A percentile compares a stretch with the other conserved stretches of the same genome.
phyloP scores from a whole-genome alignment of 2,329 filamentous ascomycete genomes.

The Botrytis pseudocinerea region DNA sequence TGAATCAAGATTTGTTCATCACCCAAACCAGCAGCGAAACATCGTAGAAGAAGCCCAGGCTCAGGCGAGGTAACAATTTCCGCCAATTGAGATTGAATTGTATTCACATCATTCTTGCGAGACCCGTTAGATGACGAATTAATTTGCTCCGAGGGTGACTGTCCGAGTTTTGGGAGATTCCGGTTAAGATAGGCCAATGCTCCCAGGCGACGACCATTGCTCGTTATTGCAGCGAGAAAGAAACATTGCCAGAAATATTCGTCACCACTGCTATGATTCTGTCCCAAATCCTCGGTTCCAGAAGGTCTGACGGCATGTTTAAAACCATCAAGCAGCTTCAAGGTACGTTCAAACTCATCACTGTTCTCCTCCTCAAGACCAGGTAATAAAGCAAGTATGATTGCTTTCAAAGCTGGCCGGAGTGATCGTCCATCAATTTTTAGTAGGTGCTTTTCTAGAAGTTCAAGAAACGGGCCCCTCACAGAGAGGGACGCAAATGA shows the following conservation, averaged over 20 bases:
- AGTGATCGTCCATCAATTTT: constrained; percentile 69
- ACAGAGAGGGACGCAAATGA: constrained; percentile 95
- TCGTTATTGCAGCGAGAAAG: constrained; percentile 90
- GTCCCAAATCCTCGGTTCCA: constrained; percentile 52
- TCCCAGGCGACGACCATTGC: constrained; percentile 78
- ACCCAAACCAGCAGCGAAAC: constrained; percentile 83
- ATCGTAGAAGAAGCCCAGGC: constrained; percentile 84
- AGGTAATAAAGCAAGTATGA: constrained; percentile 85
- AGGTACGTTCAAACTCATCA: constrained; percentile 90
- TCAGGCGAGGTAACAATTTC: constrained; percentile 82
- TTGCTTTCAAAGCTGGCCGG: constrained; percentile 84
- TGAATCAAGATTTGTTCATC: constrained; percentile 92
- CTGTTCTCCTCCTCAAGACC: constrained; percentile 95
- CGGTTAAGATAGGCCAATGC: constrained; percentile 84
- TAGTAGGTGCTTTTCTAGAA: constrained; percentile 80
- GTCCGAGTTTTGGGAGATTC: constrained; percentile 71
- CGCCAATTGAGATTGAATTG: constrained; percentile 53
- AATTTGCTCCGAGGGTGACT: constrained; percentile 41
- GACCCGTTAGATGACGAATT: constrained; percentile 36
- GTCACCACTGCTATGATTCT: constrained; percentile 62
- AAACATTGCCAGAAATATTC: constrained; percentile 99
- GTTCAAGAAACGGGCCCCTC: constrained; percentile 77
- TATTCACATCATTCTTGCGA: constrained; percentile 40
- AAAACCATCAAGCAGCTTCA: constrained; percentile 76
- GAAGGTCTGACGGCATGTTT: constrained; percentile 64